Percentiles rank a stretch among this genome's conserved stretches.
phyloP scores from a whole-genome alignment of 768 basidiomycete genomes.

The Leccinum broughii region DNA sequence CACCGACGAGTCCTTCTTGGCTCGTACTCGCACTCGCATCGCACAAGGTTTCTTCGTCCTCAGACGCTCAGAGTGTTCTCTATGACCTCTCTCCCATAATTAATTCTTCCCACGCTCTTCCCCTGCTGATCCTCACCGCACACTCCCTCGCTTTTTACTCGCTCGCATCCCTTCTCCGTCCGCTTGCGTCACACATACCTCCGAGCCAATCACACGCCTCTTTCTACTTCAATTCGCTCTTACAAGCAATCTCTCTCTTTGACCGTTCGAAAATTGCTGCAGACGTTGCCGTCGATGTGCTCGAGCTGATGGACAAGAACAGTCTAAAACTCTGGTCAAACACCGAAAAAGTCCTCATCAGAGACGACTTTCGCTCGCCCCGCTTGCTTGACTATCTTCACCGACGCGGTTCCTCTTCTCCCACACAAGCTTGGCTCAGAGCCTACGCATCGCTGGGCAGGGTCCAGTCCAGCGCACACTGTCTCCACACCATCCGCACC shows the following conservation, averaged over 20 bases:
- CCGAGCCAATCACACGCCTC: constrained; percentile 21
- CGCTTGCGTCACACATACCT: constrained; percentile 42
- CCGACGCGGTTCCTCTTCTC: background rate
- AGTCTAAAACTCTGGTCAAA: constrained; percentile 33
- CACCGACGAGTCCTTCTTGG: constrained; percentile 47
- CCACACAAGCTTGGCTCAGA: constrained; percentile 13
- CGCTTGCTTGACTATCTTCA: constrained; percentile 51
- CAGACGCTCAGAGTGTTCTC: constrained; percentile 45
- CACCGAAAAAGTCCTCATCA: constrained; percentile 47
- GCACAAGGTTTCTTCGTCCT: constrained; percentile 45
- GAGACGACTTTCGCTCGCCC: constrained; percentile 50
- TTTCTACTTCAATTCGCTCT: constrained; percentile 51
- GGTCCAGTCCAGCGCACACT: constrained; percentile 42
- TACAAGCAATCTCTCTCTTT: constrained; percentile 50
- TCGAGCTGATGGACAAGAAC: constrained; percentile 49
- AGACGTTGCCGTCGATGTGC: constrained; percentile 40
- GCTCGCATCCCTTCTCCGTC: constrained; percentile 47
- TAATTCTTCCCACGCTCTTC: constrained; percentile 4
- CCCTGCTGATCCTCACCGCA: constrained; percentile 30
- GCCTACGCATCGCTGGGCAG: constrained; percentile 23
- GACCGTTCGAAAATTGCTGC: constrained; percentile 41
- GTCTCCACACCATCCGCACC: constrained; percentile 40
- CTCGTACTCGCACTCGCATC: constrained; percentile 50
- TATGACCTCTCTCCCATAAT: constrained; percentile 41
- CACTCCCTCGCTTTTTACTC: constrained; percentile 52